These are phyloP conservation scores for Penicillium sp. DNA, from an alignment of 2,329 filamentous ascomycete species.

Conservation along the genomic window DNA sequence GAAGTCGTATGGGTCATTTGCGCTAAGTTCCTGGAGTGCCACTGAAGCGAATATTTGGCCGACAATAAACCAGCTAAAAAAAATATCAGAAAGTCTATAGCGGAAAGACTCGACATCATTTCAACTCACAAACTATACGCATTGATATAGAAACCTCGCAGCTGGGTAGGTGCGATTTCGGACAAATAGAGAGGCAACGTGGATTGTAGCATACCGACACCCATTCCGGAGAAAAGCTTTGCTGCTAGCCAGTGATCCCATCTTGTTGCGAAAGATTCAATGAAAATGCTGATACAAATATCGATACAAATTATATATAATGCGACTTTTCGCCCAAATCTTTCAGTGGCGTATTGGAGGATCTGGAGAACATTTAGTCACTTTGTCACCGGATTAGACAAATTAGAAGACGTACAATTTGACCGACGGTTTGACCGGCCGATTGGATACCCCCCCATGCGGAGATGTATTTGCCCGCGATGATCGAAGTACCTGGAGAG, in stretches of 20 bases:
- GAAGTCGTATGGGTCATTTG: slow-evolving; percentile 38
- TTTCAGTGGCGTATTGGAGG: slow-evolving; percentile 33
- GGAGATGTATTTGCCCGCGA: slow-evolving; percentile 42
- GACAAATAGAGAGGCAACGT: slow-evolving; percentile 49
- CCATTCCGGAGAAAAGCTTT: slow-evolving; percentile 44
- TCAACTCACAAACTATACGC: slow-evolving; percentile 43
- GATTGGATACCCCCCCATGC: slow-evolving; percentile 48
- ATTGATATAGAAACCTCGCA: slow-evolving; percentile 48
- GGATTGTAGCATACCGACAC: slow-evolving; percentile 49
- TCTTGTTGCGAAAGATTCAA: slow-evolving; percentile 41
- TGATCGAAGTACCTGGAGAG: slow-evolving; percentile 34
- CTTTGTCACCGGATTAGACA: background rate
- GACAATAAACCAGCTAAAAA: slow-evolving; percentile 46
- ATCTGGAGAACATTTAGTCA: background rate
- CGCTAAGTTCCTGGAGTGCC: slow-evolving; percentile 43
- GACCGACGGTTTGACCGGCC: slow-evolving; percentile 45
- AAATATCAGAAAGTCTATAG: background rate
- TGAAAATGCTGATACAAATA: slow-evolving; percentile 42
- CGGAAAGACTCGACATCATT: no score
- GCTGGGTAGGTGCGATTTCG: slow-evolving; percentile 47
- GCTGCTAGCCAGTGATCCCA: slow-evolving; percentile 49
- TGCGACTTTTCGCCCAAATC: slow-evolving; percentile 41
- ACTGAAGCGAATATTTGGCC: slow-evolving; percentile 51
- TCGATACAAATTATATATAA: slow-evolving; percentile 42
- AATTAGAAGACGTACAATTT: slow-evolving; percentile 40